These are phyloP conservation scores for Pichia sp. DNA, from an alignment of 1,139 yeast genomes.

Conservation along the genomic window DNA sequence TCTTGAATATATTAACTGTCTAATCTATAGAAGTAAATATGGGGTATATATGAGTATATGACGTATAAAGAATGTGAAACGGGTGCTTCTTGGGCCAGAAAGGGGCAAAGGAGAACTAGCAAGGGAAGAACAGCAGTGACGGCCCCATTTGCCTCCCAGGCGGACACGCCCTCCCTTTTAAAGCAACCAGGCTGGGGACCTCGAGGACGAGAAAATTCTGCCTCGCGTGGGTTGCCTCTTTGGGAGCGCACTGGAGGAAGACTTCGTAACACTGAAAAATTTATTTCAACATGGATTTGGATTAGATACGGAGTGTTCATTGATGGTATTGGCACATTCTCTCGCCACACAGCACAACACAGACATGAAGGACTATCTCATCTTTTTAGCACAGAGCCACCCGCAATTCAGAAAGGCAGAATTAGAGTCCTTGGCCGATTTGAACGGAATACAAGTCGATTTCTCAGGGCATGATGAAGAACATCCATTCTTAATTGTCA, in stretches of 20 bases:
- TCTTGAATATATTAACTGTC: constrained; percentile 8
- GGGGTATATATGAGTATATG: constrained; percentile 1
- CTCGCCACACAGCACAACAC: too few species aligned
- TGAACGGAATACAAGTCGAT: constrained; percentile 57
- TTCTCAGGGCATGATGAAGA: constrained; percentile 55
- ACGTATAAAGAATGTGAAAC: neutral
- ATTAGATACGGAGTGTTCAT: too few species aligned
- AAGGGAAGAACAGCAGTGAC: too few species aligned
- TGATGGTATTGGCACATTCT: too few species aligned
- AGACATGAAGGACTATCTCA: constrained; percentile 57
- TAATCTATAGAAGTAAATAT: constrained; percentile 8
- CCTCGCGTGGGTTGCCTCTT: too few species aligned
- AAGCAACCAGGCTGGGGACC: too few species aligned
- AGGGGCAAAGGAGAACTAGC: neutral
- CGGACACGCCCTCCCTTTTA: too few species aligned
- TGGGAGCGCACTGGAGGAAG: too few species aligned
- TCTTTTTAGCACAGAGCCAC: constrained; percentile 83
- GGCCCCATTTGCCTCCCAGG: too few species aligned
- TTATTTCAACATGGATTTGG: too few species aligned
- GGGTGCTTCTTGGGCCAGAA: neutral
- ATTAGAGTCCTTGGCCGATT: constrained; percentile 76
- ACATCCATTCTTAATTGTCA: constrained; percentile 71
- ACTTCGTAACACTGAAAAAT: too few species aligned
- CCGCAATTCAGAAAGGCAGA: constrained; percentile 80
- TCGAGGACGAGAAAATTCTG: too few species aligned